These are phyloP conservation scores for Ehretia macrophylla DNA, from an alignment of 257 asterid species.

Conservation along the genomic window DNA sequence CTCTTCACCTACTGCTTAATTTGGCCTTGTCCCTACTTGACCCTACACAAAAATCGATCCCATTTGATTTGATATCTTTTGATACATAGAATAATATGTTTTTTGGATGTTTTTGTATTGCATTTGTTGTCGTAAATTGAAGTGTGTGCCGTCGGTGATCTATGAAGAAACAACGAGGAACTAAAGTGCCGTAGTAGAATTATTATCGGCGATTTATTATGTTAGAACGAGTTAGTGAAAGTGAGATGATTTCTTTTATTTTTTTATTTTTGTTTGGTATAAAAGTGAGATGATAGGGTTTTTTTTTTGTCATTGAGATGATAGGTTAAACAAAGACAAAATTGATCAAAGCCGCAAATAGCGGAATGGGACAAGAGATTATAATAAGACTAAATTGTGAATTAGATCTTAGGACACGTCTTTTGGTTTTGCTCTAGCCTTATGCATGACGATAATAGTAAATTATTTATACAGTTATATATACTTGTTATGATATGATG, in stretches of 20 bases:
- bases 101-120: constrained; percentile 1
- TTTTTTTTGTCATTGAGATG: too few species aligned
- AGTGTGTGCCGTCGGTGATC: constrained; percentile 20
- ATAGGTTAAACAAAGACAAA: too few species aligned
- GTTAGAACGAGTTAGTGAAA: too few species aligned
- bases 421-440: neutral
- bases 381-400: neutral
- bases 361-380: neutral
- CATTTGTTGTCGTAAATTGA: neutral
- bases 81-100: neutral
- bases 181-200: neutral
- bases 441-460: too few species aligned
- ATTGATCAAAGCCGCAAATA: neutral
- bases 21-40: constrained; percentile 42
- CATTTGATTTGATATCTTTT: constrained; percentile 1
- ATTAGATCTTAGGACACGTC: neutral
- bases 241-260: too few species aligned
- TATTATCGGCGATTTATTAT: neutral
- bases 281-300: too few species aligned
- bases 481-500: too few species aligned
- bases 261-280: too few species aligned
- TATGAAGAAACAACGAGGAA: constrained; percentile 4
- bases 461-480: too few species aligned
- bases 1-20: constrained; percentile 29
- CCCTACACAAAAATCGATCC: constrained; percentile 27